Base-by-base conservation (phyloP, 495 filamentous ascomycete species). In the Penicillium crystallinum region DNA sequence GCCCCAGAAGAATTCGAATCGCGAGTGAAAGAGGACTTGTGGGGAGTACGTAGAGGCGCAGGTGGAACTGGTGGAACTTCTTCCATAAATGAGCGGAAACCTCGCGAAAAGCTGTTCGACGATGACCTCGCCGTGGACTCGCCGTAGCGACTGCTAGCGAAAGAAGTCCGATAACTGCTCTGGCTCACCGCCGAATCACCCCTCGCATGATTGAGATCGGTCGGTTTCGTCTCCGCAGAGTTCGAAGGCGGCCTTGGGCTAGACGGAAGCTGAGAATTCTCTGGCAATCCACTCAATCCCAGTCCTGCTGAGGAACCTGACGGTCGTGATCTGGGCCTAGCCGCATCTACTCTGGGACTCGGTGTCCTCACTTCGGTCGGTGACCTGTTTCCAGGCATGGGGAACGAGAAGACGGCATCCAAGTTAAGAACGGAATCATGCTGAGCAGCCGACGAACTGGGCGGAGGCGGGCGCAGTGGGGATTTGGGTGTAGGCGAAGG, bases 391-490 rank as follows among this genome's bases (percentile, higher is more conserved):
- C 64, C 73, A 2, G 66, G 64, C 63, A 72, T 77, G 43, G 75
- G 83, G 65, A 85, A 87, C 8, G 86, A 81, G 54, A 88, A 86
- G 0, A 81, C 75, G 41, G 68, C 76, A 49, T 87, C 85, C 44
- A 82, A 62, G 52, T 81, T 80, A 23, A 71, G 62, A 45, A 69
- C 49, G 1, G 62, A 55, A 11, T 56, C 55, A 41, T 61, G 42
- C 3, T 58, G 57, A 4, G 77, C 2, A 6, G 1, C 12, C n/a
- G 17, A 78, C 36, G 69, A 72, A 55, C 72, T 81, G 36, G 74
- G 72, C 29, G 69, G 62, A 4, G 69, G 71, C 44, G 61, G 55
- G 31, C 59, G 66, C 49, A 70, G 64, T 6, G 75, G 72, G 38
- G 70, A 62, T 67, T 74, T 66, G 58, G 66, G 60, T 60, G 71